Base-by-base conservation (phyloP, 352 stramenopile genomes). In the Thalassiosira mediterranea region DNA sequence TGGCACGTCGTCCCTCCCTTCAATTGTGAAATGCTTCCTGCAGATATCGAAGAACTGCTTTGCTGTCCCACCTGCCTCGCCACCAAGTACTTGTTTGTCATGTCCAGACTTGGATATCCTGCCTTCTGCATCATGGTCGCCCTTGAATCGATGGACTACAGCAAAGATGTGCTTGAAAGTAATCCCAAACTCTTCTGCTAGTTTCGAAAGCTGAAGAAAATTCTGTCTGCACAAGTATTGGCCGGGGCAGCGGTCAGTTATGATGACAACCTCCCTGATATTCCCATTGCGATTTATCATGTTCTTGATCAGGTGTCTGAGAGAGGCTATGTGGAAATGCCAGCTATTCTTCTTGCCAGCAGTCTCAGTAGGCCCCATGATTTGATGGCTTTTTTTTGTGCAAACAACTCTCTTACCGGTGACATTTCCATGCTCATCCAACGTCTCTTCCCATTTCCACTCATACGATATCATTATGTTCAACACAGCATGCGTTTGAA, bases 181-280 rank as follows among this genome's bases (percentile, higher is more conserved):
- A 8, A 44, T 44, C 37, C 8, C 8, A 15, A 44, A n/a, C n/a
- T n/a, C n/a, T n/a, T 44, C 37, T 8, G 37, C 8, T 44, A 44
- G 37, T 44, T 44, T 44, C 15, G 8, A 8, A 15, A 44, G 8
- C 37, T 44, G 37, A 15, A 44, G 15, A 44, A 15, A 44, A 15
- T 44, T 44, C 37, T 44, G 37, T 8, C 37, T 8, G 15, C 37
- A 44, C 15, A 15, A 8, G 15, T 44, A 44, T 44, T 44, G 37
- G 37, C 37, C 37, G 8, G 37, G 37, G 37, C 37, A 44, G 37
- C 15, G 8, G 37, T 44, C 37, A 15, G 37, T 44, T 15, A 44
- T 44, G 37, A 44, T 44, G 37, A 44, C 37, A 44, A 44, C 37
- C 15, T 44, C 37, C 37, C 15, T 44, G 37, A 44, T 44, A 44